Conservation (phyloP, 768 basidiomycete species). For the Phanerochaete carnosa region DNA sequence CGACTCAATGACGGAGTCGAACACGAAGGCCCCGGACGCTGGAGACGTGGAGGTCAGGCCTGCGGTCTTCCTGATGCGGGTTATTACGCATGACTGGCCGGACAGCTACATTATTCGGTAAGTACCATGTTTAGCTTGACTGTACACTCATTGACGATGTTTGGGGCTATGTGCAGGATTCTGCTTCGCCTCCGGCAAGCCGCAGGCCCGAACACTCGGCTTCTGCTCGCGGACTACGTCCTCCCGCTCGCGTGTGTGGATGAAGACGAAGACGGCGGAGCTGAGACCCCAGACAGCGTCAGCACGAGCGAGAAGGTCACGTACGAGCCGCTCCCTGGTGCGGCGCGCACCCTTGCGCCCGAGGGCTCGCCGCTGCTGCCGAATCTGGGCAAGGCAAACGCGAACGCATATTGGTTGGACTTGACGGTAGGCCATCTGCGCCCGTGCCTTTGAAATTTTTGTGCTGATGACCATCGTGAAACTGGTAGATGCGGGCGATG, state of each 20-base stretch:
- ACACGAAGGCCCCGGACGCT: not conserved
- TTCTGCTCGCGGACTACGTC: conserved; percentile 71
- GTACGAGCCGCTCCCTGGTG: conserved; percentile 37
- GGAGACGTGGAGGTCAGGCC: conserved; percentile 27
- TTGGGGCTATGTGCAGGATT: conserved; percentile 35
- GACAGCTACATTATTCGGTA: conserved; percentile 40
- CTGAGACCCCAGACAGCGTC: not conserved
- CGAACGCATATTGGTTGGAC: conserved; percentile 71
- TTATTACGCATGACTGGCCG: conserved; percentile 79
- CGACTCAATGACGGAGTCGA: not conserved
- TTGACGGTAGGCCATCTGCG: conserved; percentile 43
- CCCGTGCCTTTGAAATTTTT: not conserved
- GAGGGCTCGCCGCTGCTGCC: conserved; percentile 61
- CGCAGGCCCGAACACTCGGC: conserved; percentile 43
- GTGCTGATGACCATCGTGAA: not conserved
- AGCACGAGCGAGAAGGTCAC: conserved; percentile 2
- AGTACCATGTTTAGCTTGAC: not conserved
- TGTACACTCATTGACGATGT: not conserved
- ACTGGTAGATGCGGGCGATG: conserved; percentile 58
- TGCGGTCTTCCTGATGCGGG: conserved; percentile 67
- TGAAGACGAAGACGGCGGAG: conserved; percentile 22
- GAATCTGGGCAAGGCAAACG: conserved; percentile 70
- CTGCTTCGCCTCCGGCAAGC: conserved; percentile 41
- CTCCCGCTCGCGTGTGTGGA: conserved; percentile 70
- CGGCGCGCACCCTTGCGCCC: conserved; percentile 49